phyloP scores from a whole-genome alignment of 179 eudicot species.

The Patellifolia procumbens region DNA sequence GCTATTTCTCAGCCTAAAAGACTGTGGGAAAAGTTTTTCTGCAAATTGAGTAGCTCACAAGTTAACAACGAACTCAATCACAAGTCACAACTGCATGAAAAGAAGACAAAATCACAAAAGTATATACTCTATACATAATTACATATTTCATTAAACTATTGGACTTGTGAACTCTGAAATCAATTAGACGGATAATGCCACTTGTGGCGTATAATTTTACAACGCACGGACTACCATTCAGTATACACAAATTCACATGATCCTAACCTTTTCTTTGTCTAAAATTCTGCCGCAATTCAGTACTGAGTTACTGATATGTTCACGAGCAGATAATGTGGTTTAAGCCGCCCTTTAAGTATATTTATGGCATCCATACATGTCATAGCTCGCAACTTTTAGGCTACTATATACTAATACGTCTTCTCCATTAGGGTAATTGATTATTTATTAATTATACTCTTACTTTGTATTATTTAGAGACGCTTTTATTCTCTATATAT shows the following conservation, averaged over 20 bases:
- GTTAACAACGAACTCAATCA: background rate
- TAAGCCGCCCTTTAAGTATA: background rate
- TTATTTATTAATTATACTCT: too few relatives aligned
- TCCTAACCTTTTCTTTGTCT: background rate
- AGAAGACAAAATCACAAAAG: background rate
- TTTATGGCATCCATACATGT: background rate
- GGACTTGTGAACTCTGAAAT: constrained; percentile 7
- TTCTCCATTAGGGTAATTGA: too few relatives aligned
- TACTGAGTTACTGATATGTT: background rate
- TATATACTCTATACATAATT: background rate
- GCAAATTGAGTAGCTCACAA: constrained; percentile 7
- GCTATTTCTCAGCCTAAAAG: constrained; percentile 7
- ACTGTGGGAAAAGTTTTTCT: background rate
- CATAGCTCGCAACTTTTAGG: too few relatives aligned
- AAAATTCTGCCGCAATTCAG: background rate
- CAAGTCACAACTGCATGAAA: background rate
- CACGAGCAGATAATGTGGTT: constrained; percentile 11
- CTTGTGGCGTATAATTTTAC: background rate
- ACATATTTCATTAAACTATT: background rate
- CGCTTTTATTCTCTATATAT: too few relatives aligned
- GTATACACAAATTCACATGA: constrained; percentile 17
- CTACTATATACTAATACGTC: too few relatives aligned
- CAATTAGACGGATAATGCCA: background rate
- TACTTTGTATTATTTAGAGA: too few relatives aligned
- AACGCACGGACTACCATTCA: background rate